Evolutionary conservation across 2,329 filamentous ascomycete species (phyloP), one percentile per base, ranked within the genome.

Genomic region (Penicillium sp.): DNA sequence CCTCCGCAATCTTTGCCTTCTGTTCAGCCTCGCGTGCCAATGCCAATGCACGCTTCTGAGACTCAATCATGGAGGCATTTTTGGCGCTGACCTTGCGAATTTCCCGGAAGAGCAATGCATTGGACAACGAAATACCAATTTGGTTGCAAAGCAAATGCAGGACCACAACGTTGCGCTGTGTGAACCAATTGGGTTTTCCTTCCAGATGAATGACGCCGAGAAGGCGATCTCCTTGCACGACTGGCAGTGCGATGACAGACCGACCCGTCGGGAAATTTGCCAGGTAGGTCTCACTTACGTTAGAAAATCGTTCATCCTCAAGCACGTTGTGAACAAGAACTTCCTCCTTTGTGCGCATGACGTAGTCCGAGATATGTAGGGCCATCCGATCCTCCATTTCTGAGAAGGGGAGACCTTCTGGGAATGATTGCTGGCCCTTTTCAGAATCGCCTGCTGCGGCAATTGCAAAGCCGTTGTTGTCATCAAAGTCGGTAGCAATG

Each of bases 261-360:
- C 80, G 80, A 23, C 84, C 82, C 5, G 80, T 75, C 0, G 83
- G 83, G 59, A 84, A 80, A 42, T 78, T 73, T 44, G 77, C 73
- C 16, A 83, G 72, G 65, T 85, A 86, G 0, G 79, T 72, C 16
- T 82, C 79, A 6, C 77, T 80, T 10, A 86, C 82, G 53, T 84
- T 86, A 21, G 82, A 82, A 60, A 87, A 87, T 5, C 85, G 78
- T 59, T 87, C 85, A 60, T 87, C 85, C 41, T 87, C 82, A 2
- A 86, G 74, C 3, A 87, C 74, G 57, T 86, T 86, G 52, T 84
- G 82, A 13, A 86, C 75, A 48, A 86, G 83, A 3, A 87, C 82
- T n/a, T 79, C 79, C 60, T 87, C 84, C 52, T 80, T 79, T 58
- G 85, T 87, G 18, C 85, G 81, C 57, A 86, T 74, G 2, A 82